These are phyloP conservation scores for Ophiostoma ips DNA, from an alignment of 2,329 filamentous ascomycete genomes.

Conservation along the genomic window DNA sequence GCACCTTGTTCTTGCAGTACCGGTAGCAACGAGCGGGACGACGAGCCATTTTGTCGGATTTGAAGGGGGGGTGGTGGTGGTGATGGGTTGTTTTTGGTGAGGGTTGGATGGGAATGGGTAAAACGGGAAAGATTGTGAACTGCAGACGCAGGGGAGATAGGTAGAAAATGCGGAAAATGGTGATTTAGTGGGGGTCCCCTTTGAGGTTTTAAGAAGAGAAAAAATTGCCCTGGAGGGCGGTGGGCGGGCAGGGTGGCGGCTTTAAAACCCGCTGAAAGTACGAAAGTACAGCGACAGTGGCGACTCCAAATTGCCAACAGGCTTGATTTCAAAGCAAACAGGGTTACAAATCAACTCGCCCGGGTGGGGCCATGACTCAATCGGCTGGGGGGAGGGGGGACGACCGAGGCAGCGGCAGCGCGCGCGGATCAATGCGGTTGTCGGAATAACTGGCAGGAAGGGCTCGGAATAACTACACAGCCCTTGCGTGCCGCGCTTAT, in stretches of 20 bases:
- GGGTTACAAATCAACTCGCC: neutral
- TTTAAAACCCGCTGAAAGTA: neutral
- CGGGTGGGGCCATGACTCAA: neutral
- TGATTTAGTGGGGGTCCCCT: neutral
- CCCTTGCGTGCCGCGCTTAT: neutral
- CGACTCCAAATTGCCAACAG: neutral
- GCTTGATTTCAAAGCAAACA: neutral
- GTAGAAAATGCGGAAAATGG: slow-evolving; percentile 6
- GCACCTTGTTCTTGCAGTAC: slow-evolving; percentile 99
- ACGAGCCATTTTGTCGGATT: slow-evolving; percentile 90
- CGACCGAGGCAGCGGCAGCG: neutral
- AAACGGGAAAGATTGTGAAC: neutral
- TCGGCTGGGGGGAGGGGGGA: neutral
- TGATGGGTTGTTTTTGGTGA: no score
- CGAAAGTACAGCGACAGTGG: neutral
- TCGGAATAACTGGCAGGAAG: slow-evolving; percentile 11
- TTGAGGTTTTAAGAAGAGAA: neutral
- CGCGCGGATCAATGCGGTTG: neutral
- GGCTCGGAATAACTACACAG: slow-evolving; percentile 10
- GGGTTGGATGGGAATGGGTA: slow-evolving; percentile 1
- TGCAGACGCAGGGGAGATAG: slow-evolving; percentile 14
- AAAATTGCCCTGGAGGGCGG: neutral
- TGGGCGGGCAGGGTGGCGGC: neutral
- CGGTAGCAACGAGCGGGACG: slow-evolving; percentile 99
- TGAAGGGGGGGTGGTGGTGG: slow-evolving; percentile 16